Evolutionary conservation across 2,329 filamentous ascomycete species (phyloP).

Genomic region (Stagonosporopsis chrysanthemi): DNA sequence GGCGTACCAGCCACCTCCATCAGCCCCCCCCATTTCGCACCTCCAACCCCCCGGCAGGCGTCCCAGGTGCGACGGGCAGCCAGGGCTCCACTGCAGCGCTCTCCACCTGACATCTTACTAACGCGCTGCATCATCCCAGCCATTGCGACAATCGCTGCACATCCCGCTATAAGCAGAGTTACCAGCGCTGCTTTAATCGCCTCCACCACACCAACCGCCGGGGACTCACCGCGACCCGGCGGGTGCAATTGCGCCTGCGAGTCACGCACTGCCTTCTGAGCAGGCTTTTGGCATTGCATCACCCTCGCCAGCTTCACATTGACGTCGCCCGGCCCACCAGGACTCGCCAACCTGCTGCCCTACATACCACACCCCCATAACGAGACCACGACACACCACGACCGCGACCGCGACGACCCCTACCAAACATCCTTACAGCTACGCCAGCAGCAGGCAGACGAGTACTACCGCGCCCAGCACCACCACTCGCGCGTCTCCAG

Average conservation of each 20-base stretch:
- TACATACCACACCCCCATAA: slow-evolving; percentile 36
- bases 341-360: slow-evolving; percentile 41
- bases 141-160: slow-evolving; percentile 25
- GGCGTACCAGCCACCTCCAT: slow-evolving; percentile 20
- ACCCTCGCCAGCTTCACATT: slow-evolving; percentile 27
- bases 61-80: slow-evolving; percentile 20
- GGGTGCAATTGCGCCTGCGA: slow-evolving; percentile 32
- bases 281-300: slow-evolving; percentile 9
- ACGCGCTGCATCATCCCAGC: slow-evolving; percentile 33
- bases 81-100: slow-evolving; percentile 35
- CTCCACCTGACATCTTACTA: slow-evolving; percentile 29
- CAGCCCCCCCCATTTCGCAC: slow-evolving; percentile 34
- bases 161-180: slow-evolving; percentile 28
- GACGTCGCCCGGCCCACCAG: slow-evolving; percentile 37
- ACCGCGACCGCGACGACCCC: slow-evolving; percentile 42
- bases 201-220: slow-evolving; percentile 25
- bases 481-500: slow-evolving; percentile 59
- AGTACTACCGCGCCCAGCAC: slow-evolving; percentile 45
- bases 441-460: slow-evolving; percentile 52
- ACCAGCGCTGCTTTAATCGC: slow-evolving; percentile 21
- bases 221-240: slow-evolving; percentile 26
- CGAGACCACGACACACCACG: slow-evolving; percentile 50
- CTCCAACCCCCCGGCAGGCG: slow-evolving; percentile 27
- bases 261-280: slow-evolving; percentile 23
- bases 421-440: slow-evolving; percentile 52